Percentiles rank a stretch among this genome's conserved stretches.
These are phyloP conservation scores for Kazachstania bromeliacearum DNA, from an alignment of 805 yeast species.

Conservation along the genomic window DNA sequence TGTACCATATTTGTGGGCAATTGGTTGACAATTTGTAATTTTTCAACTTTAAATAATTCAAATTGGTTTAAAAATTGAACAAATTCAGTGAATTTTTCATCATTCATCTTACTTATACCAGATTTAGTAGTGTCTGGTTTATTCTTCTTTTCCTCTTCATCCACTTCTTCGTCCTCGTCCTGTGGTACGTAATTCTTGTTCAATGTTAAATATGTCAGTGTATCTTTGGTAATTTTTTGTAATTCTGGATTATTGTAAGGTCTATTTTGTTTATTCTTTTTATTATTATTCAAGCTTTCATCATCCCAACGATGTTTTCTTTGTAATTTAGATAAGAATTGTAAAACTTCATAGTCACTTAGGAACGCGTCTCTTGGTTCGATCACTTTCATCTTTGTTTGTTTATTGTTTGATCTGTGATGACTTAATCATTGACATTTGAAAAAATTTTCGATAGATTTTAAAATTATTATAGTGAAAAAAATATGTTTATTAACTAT, in stretches of 20 bases:
- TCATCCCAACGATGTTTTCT: conserved; percentile 30
- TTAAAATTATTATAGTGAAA: too few species aligned
- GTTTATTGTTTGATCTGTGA: neutral
- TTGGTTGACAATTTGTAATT: conserved; percentile 70
- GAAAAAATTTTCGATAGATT: too few species aligned
- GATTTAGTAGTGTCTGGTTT: conserved; percentile 7
- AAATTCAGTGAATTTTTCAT: conserved; percentile 24
- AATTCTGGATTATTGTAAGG: conserved; percentile 29
- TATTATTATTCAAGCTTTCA: conserved; percentile 9
- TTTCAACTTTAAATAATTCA: conserved; percentile 70
- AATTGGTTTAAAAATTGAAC: conserved; percentile 30
- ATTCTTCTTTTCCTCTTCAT: conserved; percentile 11
- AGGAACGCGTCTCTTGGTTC: conserved; percentile 43
- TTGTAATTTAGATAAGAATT: conserved; percentile 39
- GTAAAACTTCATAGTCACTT: conserved; percentile 47
- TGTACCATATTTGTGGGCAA: conserved; percentile 75
- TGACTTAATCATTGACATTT: too few species aligned
- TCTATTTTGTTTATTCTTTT: conserved; percentile 17
- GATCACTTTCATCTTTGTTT: conserved; percentile 33
- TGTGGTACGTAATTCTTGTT: conserved; percentile 14
- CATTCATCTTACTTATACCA: conserved; percentile 24
- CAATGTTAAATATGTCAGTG: conserved; percentile 20
- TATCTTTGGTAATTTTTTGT: conserved; percentile 30
- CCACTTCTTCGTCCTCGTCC: conserved; percentile 12
- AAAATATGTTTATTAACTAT: too few species aligned